Conservation (phyloP, 345 rosid genomes). For the Hibiscus tridactylites region DNA sequence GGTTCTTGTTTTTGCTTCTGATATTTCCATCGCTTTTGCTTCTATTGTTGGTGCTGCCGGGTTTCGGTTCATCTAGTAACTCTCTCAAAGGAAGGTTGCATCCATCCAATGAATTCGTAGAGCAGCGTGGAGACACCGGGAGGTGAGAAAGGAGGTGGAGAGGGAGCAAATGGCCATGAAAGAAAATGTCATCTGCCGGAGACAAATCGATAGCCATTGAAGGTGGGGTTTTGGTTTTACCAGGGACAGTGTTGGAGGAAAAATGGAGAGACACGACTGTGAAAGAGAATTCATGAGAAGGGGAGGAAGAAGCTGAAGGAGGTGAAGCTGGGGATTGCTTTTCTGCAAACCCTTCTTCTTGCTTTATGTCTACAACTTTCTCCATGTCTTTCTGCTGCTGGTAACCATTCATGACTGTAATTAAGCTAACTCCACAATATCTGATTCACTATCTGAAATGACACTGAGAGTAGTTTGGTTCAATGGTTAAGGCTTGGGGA, state of each 20-base stretch:
- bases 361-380: no score
- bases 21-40: slow-evolving; percentile 8
- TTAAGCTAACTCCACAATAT: slow-evolving; percentile 11
- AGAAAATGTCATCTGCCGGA: slow-evolving; percentile 96
- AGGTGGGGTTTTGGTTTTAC: slow-evolving; percentile 29
- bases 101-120: slow-evolving; percentile 64
- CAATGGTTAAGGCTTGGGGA: no score
- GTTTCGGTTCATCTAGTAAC: slow-evolving; percentile 18
- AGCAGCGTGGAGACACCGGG: slow-evolving; percentile 69
- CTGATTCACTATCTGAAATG: slow-evolving; percentile 14
- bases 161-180: slow-evolving; percentile 94
- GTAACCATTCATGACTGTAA: slow-evolving; percentile 36
- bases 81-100: slow-evolving; percentile 45
- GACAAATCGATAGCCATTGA: slow-evolving; percentile 74
- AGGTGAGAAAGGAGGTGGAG: slow-evolving; percentile 79
- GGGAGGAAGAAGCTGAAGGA: slow-evolving; percentile 61
- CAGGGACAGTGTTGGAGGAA: slow-evolving; percentile 30
- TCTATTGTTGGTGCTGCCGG: background rate
- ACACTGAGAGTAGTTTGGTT: no score
- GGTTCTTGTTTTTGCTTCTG: background rate
- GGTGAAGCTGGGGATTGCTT: slow-evolving; percentile 30
- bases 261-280: slow-evolving; percentile 77
- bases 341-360: slow-evolving; percentile 11
- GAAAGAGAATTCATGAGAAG: slow-evolving; percentile 93
- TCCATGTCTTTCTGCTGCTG: slow-evolving; percentile 25